Base-by-base conservation (phyloP, 371 early-diverging fungal genomes). In the Mucor velutinosus region DNA sequence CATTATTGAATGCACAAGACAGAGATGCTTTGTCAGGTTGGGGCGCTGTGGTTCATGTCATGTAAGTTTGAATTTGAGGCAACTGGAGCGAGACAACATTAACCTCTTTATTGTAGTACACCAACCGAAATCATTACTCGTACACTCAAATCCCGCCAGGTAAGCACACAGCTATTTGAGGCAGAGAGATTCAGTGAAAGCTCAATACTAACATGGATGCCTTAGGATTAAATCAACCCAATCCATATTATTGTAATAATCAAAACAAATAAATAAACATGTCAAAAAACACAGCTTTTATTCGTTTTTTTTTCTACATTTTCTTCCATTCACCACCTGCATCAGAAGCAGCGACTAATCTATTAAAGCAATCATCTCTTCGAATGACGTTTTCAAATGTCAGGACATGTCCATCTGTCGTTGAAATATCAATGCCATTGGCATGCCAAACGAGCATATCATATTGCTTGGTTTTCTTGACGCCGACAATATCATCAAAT, bases 11-110 rank as follows among this genome's bases (percentile, higher is more conserved):
- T 79, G 97, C 99, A 29, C 93, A 98, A 47, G 99, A 99, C 81
- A 93, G 99, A 76, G 99, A 99, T 84, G 95, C 97, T 33, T 76
- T 98, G 60, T 92, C 94, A 71, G 99, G 99, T 64, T 99, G 99
- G 99, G 99, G 99, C 67, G 98, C 96, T 58, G 93, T 96, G 58
- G 97, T 99, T 35, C 92, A 95, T 76, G 78, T 98, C 64, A 94
- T 98, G 92, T 90, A 89, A 76, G 86, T 47, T n/a, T 2, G 19
- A 7, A 23, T 30, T 1, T 32, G 3, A 39, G 3, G 23, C 23
- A 4, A 1, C 17, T 56, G 23, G 19, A 37, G 32, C 41, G 41
- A 25, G 21, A 30, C 63, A 7, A 49, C 23, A 30, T 19, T 58
- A 45, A 47, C 49, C n/a, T 14, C 56, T 43, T 56, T 21, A 12